Evolutionary conservation across 352 stramenopile genomes (phyloP), one percentile per base, ranked within the genome.

Genomic region (Phytophthora citrophthora): DNA sequence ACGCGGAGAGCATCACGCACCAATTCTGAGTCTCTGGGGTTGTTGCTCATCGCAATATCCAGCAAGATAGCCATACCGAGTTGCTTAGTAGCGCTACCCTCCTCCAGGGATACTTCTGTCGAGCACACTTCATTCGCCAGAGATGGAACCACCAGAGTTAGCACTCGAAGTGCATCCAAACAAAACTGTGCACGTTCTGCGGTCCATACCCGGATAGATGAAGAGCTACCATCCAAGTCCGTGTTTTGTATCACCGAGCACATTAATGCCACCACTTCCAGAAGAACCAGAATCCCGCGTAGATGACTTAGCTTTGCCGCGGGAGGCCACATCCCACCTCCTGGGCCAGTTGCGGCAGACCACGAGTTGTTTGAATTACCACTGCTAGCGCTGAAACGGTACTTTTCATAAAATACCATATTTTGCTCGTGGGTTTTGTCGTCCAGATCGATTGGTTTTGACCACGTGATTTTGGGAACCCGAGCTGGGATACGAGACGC

Each of bases 401-500:
- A 91, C 27, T 93, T 91, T 31, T 93, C 87, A 46, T 88, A 95
- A 54, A 95, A 92, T 3, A 90, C 69, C 45, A 95, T 63, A 15
- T 95, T 93, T 44, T 89, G 76, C 36, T 95, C 83, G 62, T 94
- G 85, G 0, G 81, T 77, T 54, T 95, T 95, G 70, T 95, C 87
- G 45, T 95, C 87, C 26, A 95, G 80, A 46, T 95, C 87, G 4
- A 94, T 76, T 0, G 87, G 75, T 58, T 95, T 94, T 5, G 78
- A 89, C 58, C 69, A 79, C n/a, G 77, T 81, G 2, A 93, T 71
- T 59, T 94, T 94, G 5, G 82, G 80, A 4, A 93, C 76, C 7
- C 83, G 77, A 18, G 84, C 74, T n/a, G 83, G 83, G 4, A 93
- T 76, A 46, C 81, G 80, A 27, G 80, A 83, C 6, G 81, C 61